A percentile compares a stretch with the other conserved stretches of the same genome.
phyloP scores from a whole-genome alignment of 306 rosid species.

The Dalbergia cochinchinensis region DNA sequence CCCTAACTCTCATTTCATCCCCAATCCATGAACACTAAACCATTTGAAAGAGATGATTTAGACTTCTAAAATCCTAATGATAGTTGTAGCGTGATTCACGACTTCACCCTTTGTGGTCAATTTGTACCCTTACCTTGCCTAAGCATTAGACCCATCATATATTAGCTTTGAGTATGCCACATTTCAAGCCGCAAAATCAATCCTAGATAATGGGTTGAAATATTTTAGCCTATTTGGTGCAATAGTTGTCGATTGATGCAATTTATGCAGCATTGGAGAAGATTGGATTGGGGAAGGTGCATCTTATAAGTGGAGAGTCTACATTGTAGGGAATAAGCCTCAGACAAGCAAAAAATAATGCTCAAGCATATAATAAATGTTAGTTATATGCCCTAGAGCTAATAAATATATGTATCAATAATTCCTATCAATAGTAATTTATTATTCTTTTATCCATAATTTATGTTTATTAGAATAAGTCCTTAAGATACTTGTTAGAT shows the following conservation, averaged over 20 bases:
- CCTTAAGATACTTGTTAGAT: too few species aligned
- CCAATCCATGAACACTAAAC: too few species aligned
- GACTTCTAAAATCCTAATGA: too few species aligned
- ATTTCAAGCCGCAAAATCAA: conserved; percentile 15
- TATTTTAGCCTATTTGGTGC: conserved; percentile 29
- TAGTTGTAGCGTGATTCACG: too few species aligned
- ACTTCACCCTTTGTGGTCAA: neutral
- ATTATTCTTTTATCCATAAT: too few species aligned
- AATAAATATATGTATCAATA: too few species aligned
- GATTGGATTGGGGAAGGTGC: neutral
- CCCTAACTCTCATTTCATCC: too few species aligned
- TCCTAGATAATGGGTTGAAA: conserved; percentile 9
- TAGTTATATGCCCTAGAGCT: too few species aligned
- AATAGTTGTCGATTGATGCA: conserved; percentile 6
- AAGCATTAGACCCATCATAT: neutral
- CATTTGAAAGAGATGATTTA: too few species aligned
- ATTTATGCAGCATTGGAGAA: conserved; percentile 33
- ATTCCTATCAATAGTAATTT: too few species aligned
- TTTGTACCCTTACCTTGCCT: conserved; percentile 38
- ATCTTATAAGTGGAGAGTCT: conserved; percentile 10
- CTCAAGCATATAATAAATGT: conserved; percentile 28
- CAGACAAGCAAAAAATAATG: conserved; percentile 9
- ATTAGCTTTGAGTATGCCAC: conserved; percentile 25
- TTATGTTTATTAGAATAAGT: too few species aligned
- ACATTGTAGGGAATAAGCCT: conserved; percentile 29